These are phyloP conservation scores for Penicillium janthinellum DNA, from an alignment of 2,329 filamentous ascomycete genomes.

Conservation along the genomic window DNA sequence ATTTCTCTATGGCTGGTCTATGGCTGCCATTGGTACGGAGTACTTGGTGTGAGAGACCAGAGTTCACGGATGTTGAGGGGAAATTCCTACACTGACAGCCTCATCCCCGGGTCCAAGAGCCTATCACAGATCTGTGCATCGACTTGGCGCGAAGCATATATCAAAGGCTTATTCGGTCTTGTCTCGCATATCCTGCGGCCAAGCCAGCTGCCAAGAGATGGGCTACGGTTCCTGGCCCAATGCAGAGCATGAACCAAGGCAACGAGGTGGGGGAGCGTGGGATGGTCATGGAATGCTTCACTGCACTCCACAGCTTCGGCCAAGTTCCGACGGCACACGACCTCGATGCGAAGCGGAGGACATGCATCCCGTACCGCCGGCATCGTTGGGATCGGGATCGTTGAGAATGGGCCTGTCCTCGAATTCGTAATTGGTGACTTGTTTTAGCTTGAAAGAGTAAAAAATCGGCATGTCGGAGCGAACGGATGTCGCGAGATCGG, in stretches of 20 bases:
- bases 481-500: neutral
- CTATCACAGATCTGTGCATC: constrained; percentile 1
- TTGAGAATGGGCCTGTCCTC: neutral
- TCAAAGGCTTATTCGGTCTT: constrained; percentile 13
- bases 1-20: too few relatives aligned
- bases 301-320: constrained; percentile 7
- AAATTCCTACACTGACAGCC: neutral
- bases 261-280: neutral
- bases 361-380: neutral
- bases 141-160: constrained; percentile 1
- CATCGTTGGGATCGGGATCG: neutral
- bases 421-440: neutral
- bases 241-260: neutral
- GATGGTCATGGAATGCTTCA: neutral
- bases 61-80: neutral
- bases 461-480: neutral
- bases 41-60: neutral
- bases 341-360: neutral
- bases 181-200: constrained; percentile 4
- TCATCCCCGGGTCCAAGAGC: neutral
- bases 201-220: constrained; percentile 7
- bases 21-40: neutral
- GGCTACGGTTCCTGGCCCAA: neutral
- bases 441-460: neutral
- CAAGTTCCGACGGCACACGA: constrained; percentile 2